Base-by-base conservation (phyloP, 78 protist species). In the Chrysochromulina parva region DNA sequence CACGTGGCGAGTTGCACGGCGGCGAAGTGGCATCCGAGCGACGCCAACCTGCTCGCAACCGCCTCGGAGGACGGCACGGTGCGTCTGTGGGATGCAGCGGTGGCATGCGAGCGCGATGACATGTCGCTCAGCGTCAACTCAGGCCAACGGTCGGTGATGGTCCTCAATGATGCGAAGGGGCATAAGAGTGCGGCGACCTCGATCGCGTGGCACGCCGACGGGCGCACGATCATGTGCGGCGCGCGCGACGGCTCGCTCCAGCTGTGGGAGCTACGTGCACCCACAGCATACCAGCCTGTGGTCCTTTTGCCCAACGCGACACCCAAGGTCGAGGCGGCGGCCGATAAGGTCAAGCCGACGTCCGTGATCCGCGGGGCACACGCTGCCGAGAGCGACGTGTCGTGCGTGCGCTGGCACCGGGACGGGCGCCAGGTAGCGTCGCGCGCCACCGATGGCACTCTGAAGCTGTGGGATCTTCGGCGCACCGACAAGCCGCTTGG, bases 41-140 rank as follows among this genome's bases (percentile, higher is more conserved):
- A 78, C 24, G 14, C 38, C 57, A 3, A 50, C 47, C 0, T 6
- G 26, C 0, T 78, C 62, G 86, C 86, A 2, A 78, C 62, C 20
- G 58, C 62, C 9, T 3, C 22, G 9, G 86, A 78, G 60, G 86
- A 78, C 86, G 59, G 57, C 17, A 78, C 86, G 14, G 48, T 78
- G 86, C 78, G 78, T 52, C 5, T 17, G 19, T 74, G 84, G 84
- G 84, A 74, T 57, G 84, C 50, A 38, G 84, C 47, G 84, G 84
- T 74, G 7, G 84, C 84, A 0, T 1, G 3, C n/a, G 58, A 4
- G 57, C 57, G 84, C 16, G 78, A 50, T n/a, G 57, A 74, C 55
- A 3, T 10, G 20, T 50, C 58, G 16, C 84, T 74, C 84, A 50
- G 6, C n/a, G 28, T 16, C 20, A 47, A 48, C 14, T 16, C 48